These are phyloP conservation scores for Castanospermum australe DNA, from an alignment of 306 rosid genomes.

Conservation along the genomic window DNA sequence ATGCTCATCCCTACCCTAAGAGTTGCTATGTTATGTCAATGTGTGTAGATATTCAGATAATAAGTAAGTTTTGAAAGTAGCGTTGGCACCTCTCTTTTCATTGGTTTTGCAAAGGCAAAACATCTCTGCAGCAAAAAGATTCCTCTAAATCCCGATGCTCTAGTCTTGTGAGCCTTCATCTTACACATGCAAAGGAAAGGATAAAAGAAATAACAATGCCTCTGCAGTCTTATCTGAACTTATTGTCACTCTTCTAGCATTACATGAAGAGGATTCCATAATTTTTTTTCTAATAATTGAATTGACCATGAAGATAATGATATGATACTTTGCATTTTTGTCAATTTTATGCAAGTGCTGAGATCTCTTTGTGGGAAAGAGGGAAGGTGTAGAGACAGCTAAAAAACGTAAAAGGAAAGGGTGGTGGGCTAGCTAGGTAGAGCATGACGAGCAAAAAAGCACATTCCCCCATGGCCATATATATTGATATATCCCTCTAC, in stretches of 20 bases:
- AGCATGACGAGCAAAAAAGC: background rate
- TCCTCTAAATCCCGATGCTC: slow-evolving; percentile 45
- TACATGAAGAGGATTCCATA: background rate
- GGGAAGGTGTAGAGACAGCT: background rate
- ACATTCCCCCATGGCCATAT: background rate
- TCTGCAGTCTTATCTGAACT: background rate
- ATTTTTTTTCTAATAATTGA: background rate
- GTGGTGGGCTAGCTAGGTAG: background rate
- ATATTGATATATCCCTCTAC: background rate
- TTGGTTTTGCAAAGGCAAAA: slow-evolving; percentile 31
- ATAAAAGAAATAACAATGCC: background rate
- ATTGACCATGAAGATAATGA: background rate
- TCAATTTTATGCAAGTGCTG: background rate
- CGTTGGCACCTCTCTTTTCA: slow-evolving; percentile 40
- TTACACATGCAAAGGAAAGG: background rate
- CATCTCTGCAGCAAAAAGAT: slow-evolving; percentile 29
- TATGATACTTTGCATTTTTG: background rate
- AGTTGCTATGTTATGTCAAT: slow-evolving; percentile 25
- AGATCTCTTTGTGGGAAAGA: background rate
- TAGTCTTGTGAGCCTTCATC: background rate
- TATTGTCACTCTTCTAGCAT: background rate
- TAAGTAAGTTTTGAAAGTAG: slow-evolving; percentile 41
- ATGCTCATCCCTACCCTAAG: slow-evolving; percentile 9
- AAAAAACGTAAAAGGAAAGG: slow-evolving; percentile 20
- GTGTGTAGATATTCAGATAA: slow-evolving; percentile 9